Evolutionary conservation across 305 asterid species (phyloP).

Genomic region (Coffea humblotiana): DNA sequence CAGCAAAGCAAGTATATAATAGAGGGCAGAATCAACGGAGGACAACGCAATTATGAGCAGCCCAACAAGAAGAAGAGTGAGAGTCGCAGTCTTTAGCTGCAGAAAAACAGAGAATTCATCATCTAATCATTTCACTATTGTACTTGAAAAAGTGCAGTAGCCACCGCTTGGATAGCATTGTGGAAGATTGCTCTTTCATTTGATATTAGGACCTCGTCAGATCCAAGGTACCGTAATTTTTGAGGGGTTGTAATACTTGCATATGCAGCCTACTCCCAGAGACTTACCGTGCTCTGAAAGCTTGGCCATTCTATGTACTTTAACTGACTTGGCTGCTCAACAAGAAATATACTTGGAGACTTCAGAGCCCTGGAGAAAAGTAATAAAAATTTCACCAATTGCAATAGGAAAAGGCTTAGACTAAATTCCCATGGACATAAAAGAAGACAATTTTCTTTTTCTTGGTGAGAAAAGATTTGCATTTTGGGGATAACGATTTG

Average conservation of each 20-base stretch:
- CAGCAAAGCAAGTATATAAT: slow-evolving; percentile 57
- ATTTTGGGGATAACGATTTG: not conserved
- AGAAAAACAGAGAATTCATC: not conserved
- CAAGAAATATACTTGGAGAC: slow-evolving; percentile 29
- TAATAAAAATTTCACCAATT: not conserved
- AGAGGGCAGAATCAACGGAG: slow-evolving; percentile 71
- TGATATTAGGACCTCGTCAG: not conserved
- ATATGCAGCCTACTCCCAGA: not conserved
- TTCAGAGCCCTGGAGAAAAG: slow-evolving; percentile 43
- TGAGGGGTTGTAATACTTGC: not conserved
- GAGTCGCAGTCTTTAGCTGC: slow-evolving; percentile 82
- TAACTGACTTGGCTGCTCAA: slow-evolving; percentile 50
- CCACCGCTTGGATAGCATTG: not conserved
- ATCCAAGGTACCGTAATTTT: not conserved
- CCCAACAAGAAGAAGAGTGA: slow-evolving; percentile 83
- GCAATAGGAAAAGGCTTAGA: not conserved
- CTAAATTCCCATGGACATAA: not conserved
- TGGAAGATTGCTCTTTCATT: not conserved
- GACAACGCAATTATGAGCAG: slow-evolving; percentile 68
- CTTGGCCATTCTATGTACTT: slow-evolving; percentile 53
- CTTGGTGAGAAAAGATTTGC: not conserved
- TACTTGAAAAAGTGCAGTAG: not conserved
- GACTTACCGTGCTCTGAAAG: slow-evolving; percentile 83
- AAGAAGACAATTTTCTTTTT: not conserved
- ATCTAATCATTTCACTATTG: slow-evolving; percentile 1